Evolutionary conservation across 768 basidiomycete species (phyloP), one percentile per base, ranked within the genome.

Genomic region (Kwoniella europaea): DNA sequence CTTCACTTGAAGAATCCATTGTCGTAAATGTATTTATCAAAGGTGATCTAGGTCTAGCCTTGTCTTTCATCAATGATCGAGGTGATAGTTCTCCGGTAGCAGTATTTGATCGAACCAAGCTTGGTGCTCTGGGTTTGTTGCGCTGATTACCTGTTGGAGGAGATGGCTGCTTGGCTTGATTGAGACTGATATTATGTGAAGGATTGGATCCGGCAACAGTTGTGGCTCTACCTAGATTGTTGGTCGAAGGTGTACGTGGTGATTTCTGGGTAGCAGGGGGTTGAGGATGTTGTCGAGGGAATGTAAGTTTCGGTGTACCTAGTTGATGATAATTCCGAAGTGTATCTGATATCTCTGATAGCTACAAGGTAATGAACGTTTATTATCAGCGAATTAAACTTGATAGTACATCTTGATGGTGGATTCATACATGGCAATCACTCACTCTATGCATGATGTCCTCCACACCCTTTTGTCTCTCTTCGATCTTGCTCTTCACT

Each of bases 381-480:
- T 9, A 35, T 35, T 7, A 35, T 35, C 35, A 35, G 35, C 35
- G 35, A 56, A 50, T 16, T 15, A 50, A 16, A 50, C 1, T 50
- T 13, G 4, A 10, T 50, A 15, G 5, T 7, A 35, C 6, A 6
- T 9, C 35, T 35, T 6, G 35, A 35, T 35, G 35, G 7, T 9
- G 7, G 35, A 35, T 7, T 35, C 35, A 35, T 35, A 35, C 7
- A 35, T 35, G 35, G 6, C 35, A 7, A 6, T 6, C 6, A 72
- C 79, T 73, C 66, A 81, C 78, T 53, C 68, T 56, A 10, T 73
- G 61, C 80, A 81, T 81, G 42, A 81, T 78, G 52, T 79, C 76
- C 13, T 81, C 80, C 3, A 79, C 68, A 3, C 78, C 79, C 54
- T 76, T 75, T 52, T 79, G 78, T 42, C 78, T 42, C 29, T 62